Evolutionary conservation across 2,329 filamentous ascomycete genomes (phyloP), one percentile per base, ranked within the genome.

Genomic region (Pezicula neosporulosa): DNA sequence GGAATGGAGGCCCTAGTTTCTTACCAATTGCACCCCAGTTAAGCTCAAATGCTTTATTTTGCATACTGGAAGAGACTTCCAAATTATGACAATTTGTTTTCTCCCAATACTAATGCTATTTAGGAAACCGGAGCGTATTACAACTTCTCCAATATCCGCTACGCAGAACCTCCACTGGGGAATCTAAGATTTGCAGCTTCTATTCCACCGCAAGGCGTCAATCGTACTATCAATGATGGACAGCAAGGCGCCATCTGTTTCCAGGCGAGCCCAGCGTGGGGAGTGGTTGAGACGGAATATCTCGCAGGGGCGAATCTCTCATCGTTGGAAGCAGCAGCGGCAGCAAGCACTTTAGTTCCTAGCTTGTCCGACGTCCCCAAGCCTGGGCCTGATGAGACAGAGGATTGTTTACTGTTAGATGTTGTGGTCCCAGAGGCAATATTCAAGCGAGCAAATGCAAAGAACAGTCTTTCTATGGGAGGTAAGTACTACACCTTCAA

Each of bases 351-450:
- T 28, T 36, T 38, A 4, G 16, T 48, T 12, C 28, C 21, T 18
- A 38, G 46, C 19, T 30, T 53, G 15, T 53, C 42, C n/a, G 54
- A 47, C 28, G 13, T 50, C 45, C 51, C 53, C 38, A 33, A 48
- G 12, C 50, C 48, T 9, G 49, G 9, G 13, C 30, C 64, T 24
- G 54, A 60, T 16, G 54, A 56, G 16, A 52, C 6, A 49, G 73
- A 77, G 56, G 74, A 77, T 50, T 77, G 75, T 52, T 60, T 72
- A 8, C 76, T 73, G 52, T 56, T 77, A 9, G 74, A 75, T 51
- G 68, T 77, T 4, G 66, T 69, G 39, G 69, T 70, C 4, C 73
- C 74, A 4, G 50, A 47, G 28, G 42, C 43, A 7, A 41, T 52
- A 2, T 47, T 42, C 56, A 2, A 43, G 15, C n/a, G n/a, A 15